These are phyloP conservation scores for Haberlea rhodopensis DNA, from an alignment of 257 asterid genomes.

Conservation along the genomic window DNA sequence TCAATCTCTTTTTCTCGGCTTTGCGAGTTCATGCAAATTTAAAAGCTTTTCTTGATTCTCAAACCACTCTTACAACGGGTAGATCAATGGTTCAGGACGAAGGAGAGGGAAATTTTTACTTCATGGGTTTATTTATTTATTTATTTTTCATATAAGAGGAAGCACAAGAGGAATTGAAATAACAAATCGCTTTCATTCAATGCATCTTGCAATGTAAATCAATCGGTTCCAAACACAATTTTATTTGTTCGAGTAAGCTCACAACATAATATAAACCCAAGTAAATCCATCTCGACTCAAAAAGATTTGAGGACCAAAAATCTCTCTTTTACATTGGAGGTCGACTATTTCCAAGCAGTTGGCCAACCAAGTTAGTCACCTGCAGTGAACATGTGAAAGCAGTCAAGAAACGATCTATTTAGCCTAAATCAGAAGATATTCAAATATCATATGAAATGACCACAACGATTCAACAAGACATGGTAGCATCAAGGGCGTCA, in stretches of 20 bases:
- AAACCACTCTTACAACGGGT: neutral
- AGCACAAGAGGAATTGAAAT: too few relatives aligned
- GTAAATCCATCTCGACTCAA: conserved; percentile 8
- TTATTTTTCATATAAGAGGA: too few relatives aligned
- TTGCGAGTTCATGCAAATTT: conserved; percentile 31
- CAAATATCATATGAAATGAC: neutral
- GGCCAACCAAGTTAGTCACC: conserved; percentile 94
- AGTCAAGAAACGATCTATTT: conserved; percentile 16
- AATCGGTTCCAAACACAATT: conserved; percentile 21
- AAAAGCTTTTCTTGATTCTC: neutral
- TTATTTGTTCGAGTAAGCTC: neutral
- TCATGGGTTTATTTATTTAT: too few relatives aligned
- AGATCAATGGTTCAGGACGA: neutral
- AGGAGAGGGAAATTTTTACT: neutral
- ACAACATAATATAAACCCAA: neutral
- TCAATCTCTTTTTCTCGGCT: conserved; percentile 10
- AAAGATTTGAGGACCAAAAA: conserved; percentile 19
- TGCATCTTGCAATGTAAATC: conserved; percentile 19
- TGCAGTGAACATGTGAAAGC: conserved; percentile 35
- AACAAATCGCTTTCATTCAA: conserved; percentile 23
- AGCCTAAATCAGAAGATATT: conserved; percentile 4
- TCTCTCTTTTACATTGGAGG: conserved; percentile 60
- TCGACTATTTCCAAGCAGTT: conserved; percentile 69
- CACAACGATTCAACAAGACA: neutral
- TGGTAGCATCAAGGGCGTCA: neutral